phyloP scores from a whole-genome alignment of 352 stramenopile genomes.

The Pythium brachiatum region DNA sequence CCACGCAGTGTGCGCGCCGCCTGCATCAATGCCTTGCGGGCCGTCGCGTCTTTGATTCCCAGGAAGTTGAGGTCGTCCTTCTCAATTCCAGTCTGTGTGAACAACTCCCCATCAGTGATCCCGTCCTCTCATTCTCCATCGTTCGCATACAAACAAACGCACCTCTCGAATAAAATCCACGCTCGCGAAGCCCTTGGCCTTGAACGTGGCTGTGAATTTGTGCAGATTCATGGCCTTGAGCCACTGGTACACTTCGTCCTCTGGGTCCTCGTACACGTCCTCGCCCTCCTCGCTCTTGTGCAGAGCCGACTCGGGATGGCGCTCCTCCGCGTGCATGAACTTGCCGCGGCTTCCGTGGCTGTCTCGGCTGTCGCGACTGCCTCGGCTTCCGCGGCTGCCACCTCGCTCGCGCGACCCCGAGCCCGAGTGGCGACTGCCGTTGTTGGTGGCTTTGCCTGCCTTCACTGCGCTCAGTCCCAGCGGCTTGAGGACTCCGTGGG shows the following conservation, averaged over 20 bases:
- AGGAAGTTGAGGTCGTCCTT: slow-evolving; percentile 86
- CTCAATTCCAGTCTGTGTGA: slow-evolving; percentile 74
- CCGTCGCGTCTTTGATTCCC: slow-evolving; percentile 64
- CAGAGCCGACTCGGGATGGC: slow-evolving; percentile 9
- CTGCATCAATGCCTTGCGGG: slow-evolving; percentile 57
- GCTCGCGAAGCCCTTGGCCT: slow-evolving; percentile 72
- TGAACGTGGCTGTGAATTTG: slow-evolving; percentile 61
- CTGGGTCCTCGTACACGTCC: slow-evolving; percentile 44
- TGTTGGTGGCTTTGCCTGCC: slow-evolving; percentile 23
- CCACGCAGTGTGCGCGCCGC: slow-evolving; percentile 41
- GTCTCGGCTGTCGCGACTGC: slow-evolving; percentile 25
- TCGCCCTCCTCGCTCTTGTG: slow-evolving; percentile 29
- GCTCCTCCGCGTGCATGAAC: slow-evolving; percentile 16
- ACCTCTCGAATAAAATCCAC: slow-evolving; percentile 88
- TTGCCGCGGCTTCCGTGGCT: slow-evolving; percentile 1
- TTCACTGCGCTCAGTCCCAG: slow-evolving; percentile 6
- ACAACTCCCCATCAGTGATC: neutral
- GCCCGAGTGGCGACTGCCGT: slow-evolving; percentile 27
- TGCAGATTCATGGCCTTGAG: slow-evolving; percentile 59
- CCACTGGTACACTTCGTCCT: slow-evolving; percentile 76
- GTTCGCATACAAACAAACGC: neutral
- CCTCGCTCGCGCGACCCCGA: slow-evolving; percentile 4
- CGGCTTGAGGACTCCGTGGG: neutral
- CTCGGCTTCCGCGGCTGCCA: slow-evolving; percentile 11
- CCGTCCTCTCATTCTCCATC: neutral